These are phyloP conservation scores for Eimeria maxima DNA, from an alignment of 169 alveolate species.

Conservation along the genomic window DNA sequence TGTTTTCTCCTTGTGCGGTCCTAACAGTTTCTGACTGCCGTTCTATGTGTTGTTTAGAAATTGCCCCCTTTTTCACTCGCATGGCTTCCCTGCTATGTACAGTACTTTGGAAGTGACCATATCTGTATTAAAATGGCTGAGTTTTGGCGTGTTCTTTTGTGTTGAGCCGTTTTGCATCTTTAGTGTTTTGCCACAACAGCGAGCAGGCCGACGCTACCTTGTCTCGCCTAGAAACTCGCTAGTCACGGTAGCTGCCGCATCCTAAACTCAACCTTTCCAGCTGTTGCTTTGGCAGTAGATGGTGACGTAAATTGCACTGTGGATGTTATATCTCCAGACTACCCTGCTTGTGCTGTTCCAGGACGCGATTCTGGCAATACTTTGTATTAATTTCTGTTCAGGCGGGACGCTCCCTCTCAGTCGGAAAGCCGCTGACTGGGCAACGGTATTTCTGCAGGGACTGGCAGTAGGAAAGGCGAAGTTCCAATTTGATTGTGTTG, in stretches of 20 bases:
- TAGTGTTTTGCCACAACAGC: neutral
- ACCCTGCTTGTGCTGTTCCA: neutral
- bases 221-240: neutral
- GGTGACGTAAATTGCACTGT: neutral
- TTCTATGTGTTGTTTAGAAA: neutral
- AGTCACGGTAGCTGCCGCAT: neutral
- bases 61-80: neutral
- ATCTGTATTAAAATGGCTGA: no score
- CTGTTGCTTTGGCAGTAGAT: neutral
- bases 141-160: no score
- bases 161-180: no score
- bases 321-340: neutral
- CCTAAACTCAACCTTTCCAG: neutral
- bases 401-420: neutral
- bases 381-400: neutral
- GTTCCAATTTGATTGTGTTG: neutral
- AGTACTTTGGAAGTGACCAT: no score
- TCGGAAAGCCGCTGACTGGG: neutral
- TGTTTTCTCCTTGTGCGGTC: neutral
- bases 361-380: neutral
- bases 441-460: neutral
- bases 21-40: neutral
- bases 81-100: neutral
- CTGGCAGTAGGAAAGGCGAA: neutral
- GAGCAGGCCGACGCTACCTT: neutral